Conservation (phyloP, 2,329 filamentous ascomycete species). For the Cercospora sojina region DNA sequence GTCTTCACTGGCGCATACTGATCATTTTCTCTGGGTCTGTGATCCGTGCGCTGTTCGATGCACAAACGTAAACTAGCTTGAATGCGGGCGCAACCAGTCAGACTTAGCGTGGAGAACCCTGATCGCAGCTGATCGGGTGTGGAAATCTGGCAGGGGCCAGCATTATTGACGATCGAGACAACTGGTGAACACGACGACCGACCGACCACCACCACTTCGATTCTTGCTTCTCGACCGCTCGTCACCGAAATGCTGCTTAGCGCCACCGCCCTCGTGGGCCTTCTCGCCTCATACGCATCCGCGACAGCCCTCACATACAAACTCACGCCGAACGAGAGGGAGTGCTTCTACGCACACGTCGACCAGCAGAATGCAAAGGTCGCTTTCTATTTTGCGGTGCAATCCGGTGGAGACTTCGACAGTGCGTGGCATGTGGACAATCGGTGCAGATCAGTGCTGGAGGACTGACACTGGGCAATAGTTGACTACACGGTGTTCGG, state of each 20-base stretch:
- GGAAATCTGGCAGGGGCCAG: conserved; percentile 8
- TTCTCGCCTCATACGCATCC: conserved; percentile 69
- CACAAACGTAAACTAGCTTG: background rate
- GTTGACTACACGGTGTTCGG: conserved; percentile 87
- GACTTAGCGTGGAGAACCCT: background rate
- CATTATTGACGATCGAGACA: conserved; percentile 7
- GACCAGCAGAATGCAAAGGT: conserved; percentile 81
- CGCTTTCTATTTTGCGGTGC: conserved; percentile 98
- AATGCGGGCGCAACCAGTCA: background rate
- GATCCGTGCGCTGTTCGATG: background rate
- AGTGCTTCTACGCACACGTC: conserved; percentile 87
- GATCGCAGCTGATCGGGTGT: conserved; percentile 3
- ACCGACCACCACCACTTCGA: background rate
- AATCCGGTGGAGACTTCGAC: conserved; percentile 98
- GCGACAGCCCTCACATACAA: conserved; percentile 95
- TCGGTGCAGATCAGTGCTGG: background rate
- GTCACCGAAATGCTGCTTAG: conserved; percentile 14
- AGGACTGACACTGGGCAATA: conserved; percentile 17
- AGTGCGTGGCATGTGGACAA: conserved; percentile 26
- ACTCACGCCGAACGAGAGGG: conserved; percentile 83
- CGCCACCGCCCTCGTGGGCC: conserved; percentile 50
- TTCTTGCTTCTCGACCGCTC: background rate
- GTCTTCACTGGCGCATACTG: background rate
- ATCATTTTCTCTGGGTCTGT: background rate
- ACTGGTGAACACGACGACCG: background rate